Evolutionary conservation across 768 basidiomycete species (phyloP), one percentile per base, ranked within the genome.

Genomic region (Leccinum sublutescens): DNA sequence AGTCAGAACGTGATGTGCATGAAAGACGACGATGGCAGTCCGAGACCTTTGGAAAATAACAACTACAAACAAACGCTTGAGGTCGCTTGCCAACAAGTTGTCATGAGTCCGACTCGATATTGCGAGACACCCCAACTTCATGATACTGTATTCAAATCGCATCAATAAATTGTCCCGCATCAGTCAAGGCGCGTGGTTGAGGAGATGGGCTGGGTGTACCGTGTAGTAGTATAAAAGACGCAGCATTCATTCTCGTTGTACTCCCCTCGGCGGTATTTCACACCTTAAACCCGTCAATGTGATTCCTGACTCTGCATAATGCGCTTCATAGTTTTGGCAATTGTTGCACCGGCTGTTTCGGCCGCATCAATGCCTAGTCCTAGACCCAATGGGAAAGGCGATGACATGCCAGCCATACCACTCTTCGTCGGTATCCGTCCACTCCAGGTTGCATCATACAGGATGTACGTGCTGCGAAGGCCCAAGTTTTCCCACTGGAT

Each of bases 31-130:
- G 59, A 40, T 54, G 60, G 59, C 23, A 47, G 47, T 15, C 14
- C 55, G 60, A 64, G 17, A 34, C 29, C 71, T 62, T 73, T 56
- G 10, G 40, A 63, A 64, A 55, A 59, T 65, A 72, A 72, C 56
- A 69, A 15, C 1, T 1, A 63, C 64, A 72, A 73, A 73, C 45
- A 72, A 36, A 36, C 36, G 36, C 36, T 34, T 14, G 34, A 34
- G 12, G 34, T 34, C 34, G 34, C 12, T 33, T 12, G 33, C 11
- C 11, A 33, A 12, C 33, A 29, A 29, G 29, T 12, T 33, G 5
- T 12, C 33, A 33, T 33, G 29, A 29, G 29, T 34, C 34, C 34
- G 34, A 34, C 34, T 34, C 33, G 33, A 33, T 31, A 31, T 31
- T 31, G 31, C 4, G 31, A 33, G 31, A 33, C 31, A 11, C 31